Evolutionary conservation across 176 grass and related monocot species (phyloP).

Genomic region (Zizania latifolia): DNA sequence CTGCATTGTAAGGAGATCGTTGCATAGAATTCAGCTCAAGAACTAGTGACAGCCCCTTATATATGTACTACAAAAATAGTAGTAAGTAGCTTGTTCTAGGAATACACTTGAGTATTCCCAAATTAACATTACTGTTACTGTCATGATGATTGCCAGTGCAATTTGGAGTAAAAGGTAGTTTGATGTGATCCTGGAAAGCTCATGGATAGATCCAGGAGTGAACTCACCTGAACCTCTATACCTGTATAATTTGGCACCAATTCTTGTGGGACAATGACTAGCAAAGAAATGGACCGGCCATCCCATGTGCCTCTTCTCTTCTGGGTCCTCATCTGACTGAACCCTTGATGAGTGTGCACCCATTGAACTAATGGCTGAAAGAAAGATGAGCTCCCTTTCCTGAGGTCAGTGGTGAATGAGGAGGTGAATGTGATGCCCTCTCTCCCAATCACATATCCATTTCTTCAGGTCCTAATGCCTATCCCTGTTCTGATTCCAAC

Average conservation of each 20-base stretch:
- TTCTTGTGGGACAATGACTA: slow-evolving; percentile 27
- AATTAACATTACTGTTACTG: not conserved
- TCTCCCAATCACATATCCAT: slow-evolving; percentile 25
- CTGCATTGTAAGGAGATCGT: not conserved
- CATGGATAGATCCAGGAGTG: slow-evolving; percentile 11
- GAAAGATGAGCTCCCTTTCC: not conserved
- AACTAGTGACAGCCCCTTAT: not conserved
- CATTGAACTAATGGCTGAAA: slow-evolving; percentile 5
- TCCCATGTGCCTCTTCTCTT: slow-evolving; percentile 23
- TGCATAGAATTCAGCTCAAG: not conserved
- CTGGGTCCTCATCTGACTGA: slow-evolving; percentile 40
- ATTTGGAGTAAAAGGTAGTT: slow-evolving; percentile 6
- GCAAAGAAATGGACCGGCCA: not conserved
- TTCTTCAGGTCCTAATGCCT: not conserved
- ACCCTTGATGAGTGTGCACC: not conserved
- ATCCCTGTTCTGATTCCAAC: not conserved
- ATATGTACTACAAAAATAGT: not conserved
- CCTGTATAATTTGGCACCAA: not conserved
- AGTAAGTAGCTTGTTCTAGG: not conserved
- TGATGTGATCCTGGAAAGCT: slow-evolving; percentile 20
- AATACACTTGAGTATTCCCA: not conserved
- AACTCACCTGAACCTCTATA: slow-evolving; percentile 18
- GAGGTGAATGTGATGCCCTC: slow-evolving; percentile 27
- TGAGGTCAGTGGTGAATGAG: slow-evolving; percentile 14
- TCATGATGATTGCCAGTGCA: not conserved